Conservation (phyloP, 805 yeast species). For the Cyberlindnera amylophila region DNA sequence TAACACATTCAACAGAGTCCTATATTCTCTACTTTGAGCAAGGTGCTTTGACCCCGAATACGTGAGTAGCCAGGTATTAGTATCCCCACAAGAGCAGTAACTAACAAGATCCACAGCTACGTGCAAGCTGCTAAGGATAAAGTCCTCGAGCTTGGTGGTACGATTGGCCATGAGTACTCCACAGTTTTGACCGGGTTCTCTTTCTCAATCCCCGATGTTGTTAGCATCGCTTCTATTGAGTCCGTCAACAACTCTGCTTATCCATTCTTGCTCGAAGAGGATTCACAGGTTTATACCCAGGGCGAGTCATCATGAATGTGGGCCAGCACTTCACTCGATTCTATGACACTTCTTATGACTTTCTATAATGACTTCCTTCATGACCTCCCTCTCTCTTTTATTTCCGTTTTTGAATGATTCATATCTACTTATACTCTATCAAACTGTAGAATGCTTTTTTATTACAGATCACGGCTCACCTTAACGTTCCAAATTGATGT, state of each 20-base stretch:
- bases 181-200: constrained; percentile 47
- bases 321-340: too few relatives aligned
- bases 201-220: constrained; percentile 34
- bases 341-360: too few relatives aligned
- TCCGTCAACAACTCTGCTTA: constrained; percentile 25
- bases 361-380: too few relatives aligned
- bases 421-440: too few relatives aligned
- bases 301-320: too few relatives aligned
- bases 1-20: constrained; percentile 16
- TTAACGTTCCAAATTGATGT: constrained; percentile 77
- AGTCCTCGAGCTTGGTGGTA: constrained; percentile 39
- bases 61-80: constrained; percentile 17
- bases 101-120: constrained; percentile 12
- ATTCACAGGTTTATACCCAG: constrained; percentile 33
- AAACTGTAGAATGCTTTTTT: too few relatives aligned
- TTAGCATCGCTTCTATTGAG: constrained; percentile 23
- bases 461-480: too few relatives aligned
- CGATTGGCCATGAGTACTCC: constrained; percentile 43
- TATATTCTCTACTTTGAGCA: constrained; percentile 28
- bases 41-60: constrained; percentile 27
- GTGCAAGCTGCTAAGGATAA: constrained; percentile 32
- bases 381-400: too few relatives aligned
- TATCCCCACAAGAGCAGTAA: background rate
- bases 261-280: constrained; percentile 45
- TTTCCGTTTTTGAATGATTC: too few relatives aligned